Percentiles rank a stretch among this genome's conserved stretches.
Evolutionary conservation across 371 early-diverging fungal genomes (phyloP).

Genomic region (Mortierella sp.): DNA sequence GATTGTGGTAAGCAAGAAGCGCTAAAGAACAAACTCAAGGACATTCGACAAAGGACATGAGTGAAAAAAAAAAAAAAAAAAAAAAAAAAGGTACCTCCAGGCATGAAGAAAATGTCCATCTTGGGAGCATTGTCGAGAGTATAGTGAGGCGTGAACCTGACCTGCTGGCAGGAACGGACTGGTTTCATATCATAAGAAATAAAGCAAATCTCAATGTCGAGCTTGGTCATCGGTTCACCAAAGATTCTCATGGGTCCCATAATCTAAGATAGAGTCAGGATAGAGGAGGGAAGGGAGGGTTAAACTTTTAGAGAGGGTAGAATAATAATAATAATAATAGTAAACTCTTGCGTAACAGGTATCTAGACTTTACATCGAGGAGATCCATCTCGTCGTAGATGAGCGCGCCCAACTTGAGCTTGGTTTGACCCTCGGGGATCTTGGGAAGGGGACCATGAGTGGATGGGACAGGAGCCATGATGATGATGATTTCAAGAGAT

Average conservation of each 20-base stretch:
- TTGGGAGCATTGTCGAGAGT: constrained; percentile 27
- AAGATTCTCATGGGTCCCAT: constrained; percentile 25
- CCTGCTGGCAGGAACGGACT: constrained; percentile 3
- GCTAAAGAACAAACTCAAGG: no score
- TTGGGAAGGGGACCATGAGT: constrained; percentile 13
- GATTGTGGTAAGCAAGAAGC: no score
- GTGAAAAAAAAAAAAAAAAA: no score
- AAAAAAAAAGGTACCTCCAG: constrained; percentile 31
- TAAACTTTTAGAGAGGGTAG: no score
- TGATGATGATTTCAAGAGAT: no score
- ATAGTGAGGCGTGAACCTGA: constrained; percentile 16
- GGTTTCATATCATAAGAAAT: constrained; percentile 18
- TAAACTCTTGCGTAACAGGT: no score
- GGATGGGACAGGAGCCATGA: no score
- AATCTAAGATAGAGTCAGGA: no score
- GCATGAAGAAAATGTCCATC: constrained; percentile 24
- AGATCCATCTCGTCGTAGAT: constrained; percentile 19
- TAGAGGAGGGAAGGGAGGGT: no score
- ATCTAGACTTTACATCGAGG: no score
- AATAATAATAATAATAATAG: no score
- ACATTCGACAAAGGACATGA: no score
- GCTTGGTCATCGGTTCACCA: constrained; percentile 2
- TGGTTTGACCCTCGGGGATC: constrained; percentile 1
- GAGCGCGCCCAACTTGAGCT: constrained; percentile 8
- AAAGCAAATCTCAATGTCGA: constrained; percentile 13